Evolutionary conservation across 768 basidiomycete genomes (phyloP), one percentile per base, ranked within the genome.

Genomic region (Pisolithus albus): DNA sequence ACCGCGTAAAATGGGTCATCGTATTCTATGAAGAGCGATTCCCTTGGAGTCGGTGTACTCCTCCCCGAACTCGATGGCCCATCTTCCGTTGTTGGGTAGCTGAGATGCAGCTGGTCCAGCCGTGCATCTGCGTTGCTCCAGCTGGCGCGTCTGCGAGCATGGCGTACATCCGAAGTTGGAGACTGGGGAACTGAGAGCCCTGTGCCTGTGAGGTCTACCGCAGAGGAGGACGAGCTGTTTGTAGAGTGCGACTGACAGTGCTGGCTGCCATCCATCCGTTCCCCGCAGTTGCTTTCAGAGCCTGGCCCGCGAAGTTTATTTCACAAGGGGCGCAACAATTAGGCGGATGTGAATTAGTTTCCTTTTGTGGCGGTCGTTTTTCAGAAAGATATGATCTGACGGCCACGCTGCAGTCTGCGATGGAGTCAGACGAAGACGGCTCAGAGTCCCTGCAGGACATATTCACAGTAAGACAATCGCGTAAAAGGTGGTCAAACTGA

Each of bases 151-250:
- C 82, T 70, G 54, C 83, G 74, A 36, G 62, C 56, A 23, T 49
- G 59, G 48, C 49, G 65, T 45, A 71, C 71, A 52, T 76, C 73
- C 2, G 64, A 59, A 15, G 80, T 72, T n/a, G 83, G 81, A 10
- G 83, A 81, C 36, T 75, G 63, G 15, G 82, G 80, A 19, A 67
- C 70, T 39, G 75, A 70, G 49, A 80, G 64, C 26, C 75, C 76
- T 4, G 76, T 70, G n/a, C 72, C 66, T 42, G 76, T 67, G 34
- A 84, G 61, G 64, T 84, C 77, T 53, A 83, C 61, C 38, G 78
- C 81, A 21, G 81, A 84, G 45, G 82, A 75, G 8, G 72, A 74
- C 15, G 81, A 76, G 52, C 69, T 73, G 34, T 49, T 55, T n/a
- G 54, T 49, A n/a, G 58, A 47, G 46, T 58, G 56, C 18, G 41